A percentile compares a stretch with the other conserved stretches of the same genome.
phyloP scores from a whole-genome alignment of 202 grass and related monocot genomes.

The Zizania palustris region DNA sequence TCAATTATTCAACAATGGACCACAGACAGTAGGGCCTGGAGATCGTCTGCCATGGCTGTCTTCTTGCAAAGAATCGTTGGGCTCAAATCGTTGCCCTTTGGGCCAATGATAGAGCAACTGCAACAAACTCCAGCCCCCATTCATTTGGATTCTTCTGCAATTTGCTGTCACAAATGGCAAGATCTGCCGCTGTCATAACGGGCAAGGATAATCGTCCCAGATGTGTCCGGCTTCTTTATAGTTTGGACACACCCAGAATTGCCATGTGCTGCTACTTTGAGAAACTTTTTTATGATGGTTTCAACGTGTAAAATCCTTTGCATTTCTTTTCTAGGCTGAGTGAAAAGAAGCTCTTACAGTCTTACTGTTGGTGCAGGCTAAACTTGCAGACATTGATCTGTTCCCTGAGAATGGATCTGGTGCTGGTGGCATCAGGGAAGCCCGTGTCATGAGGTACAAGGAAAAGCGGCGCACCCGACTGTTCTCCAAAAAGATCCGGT shows the following conservation, averaged over 20 bases:
- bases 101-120: constrained; percentile 44
- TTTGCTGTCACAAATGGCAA: constrained; percentile 47
- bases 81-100: constrained; percentile 46
- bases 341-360: constrained; percentile 17
- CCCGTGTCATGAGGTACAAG: constrained; percentile 95
- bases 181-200: constrained; percentile 39
- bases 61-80: constrained; percentile 42
- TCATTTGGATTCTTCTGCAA: constrained; percentile 54
- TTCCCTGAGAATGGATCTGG: constrained; percentile 58
- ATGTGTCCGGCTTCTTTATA: constrained; percentile 38
- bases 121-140: constrained; percentile 55
- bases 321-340: constrained; percentile 19
- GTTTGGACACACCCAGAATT: constrained; percentile 1
- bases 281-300: background rate
- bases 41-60: constrained; percentile 39
- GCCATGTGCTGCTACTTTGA: background rate
- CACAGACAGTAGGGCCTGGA: constrained; percentile 44
- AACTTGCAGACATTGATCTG: constrained; percentile 81
- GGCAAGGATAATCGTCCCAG: constrained; percentile 31
- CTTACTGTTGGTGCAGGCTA: constrained; percentile 60
- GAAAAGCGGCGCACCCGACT: constrained; percentile 90
- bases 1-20: constrained; percentile 43
- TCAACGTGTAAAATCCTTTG: background rate
- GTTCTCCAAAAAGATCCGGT: constrained; percentile 97
- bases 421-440: constrained; percentile 76